Base-by-base conservation (phyloP, 208 protist species). In the Crithidia sp. region DNA sequence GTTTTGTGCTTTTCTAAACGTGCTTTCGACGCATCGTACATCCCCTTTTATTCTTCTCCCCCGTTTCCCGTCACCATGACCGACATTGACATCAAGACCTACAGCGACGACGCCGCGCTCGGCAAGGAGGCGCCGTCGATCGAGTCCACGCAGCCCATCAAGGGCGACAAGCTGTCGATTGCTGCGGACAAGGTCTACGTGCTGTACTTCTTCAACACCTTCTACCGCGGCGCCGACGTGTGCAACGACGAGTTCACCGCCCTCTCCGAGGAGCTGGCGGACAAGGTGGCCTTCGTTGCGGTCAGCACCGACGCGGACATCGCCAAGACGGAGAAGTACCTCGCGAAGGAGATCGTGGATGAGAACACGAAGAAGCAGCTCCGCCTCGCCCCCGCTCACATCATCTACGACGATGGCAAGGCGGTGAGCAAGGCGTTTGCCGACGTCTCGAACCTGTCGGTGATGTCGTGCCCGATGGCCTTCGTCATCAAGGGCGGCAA, bases 191-290 rank as follows among this genome's bases (percentile, higher is more conserved):
- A 93, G 67, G 85, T 94, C 47, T 89, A 94, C 76, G 88, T 96
- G 52, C 79, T 97, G 45, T 97, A 96, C 84, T 96, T 97, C 82
- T 96, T 96, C 82, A 94, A 93, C 81, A 97, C 90, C 40, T 97
- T 96, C 80, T 95, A 97, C 81, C 92, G 92, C 60, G 93, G 93
- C 61, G 93, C 91, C 4, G 90, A 96, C 47, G 71, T 88, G 13
- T 91, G 87, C 79, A 97, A 96, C 79, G 89, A 97, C 81, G 89
- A 97, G 86, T 87, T 96, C 77, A 95, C 93, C 17, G 41, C 87
- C 68, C 85, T 97, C 43, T 85, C 87, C 37, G 91, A 94, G 80
- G 82, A 93, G 75, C 69, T 94, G 50, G 77, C 60, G 55, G 87
- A 90, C 74, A 82, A 84, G 76, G 93, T 90, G 6, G 76, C 78